Percentiles rank a stretch among this genome's conserved stretches.
Evolutionary conservation across 306 rosid species (phyloP).

Genomic region (Albizia julibrissin): DNA sequence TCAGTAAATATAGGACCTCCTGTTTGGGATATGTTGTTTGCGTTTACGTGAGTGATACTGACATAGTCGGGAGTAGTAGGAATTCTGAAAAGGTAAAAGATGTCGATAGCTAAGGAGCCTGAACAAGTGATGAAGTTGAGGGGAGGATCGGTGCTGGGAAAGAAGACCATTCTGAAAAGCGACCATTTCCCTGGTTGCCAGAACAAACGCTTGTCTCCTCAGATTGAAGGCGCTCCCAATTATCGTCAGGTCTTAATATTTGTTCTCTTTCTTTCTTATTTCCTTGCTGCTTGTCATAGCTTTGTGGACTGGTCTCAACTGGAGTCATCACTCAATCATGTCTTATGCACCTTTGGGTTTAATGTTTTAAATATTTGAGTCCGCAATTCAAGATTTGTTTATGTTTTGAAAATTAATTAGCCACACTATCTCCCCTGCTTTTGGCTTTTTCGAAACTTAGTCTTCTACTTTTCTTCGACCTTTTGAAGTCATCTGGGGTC

Average conservation of each 20-base stretch:
- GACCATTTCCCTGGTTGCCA: constrained; percentile 99
- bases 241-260: constrained; percentile 68
- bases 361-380: background rate
- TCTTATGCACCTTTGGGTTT: background rate
- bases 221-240: constrained; percentile 96
- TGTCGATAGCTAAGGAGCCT: constrained; percentile 63
- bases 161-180: constrained; percentile 88
- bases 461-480: background rate
- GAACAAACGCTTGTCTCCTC: constrained; percentile 83
- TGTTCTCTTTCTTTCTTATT: background rate
- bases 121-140: constrained; percentile 83
- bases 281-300: background rate
- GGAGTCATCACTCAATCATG: background rate
- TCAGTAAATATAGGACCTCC: background rate
- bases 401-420: background rate
- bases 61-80: background rate
- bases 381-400: background rate
- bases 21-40: background rate
- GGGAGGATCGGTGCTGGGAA: constrained; percentile 85
- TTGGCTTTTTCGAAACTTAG: background rate
- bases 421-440: background rate
- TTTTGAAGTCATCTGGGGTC: background rate
- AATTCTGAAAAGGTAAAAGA: constrained; percentile 21
- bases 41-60: background rate
- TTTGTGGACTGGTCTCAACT: background rate